phyloP scores from a whole-genome alignment of 164 flowering plant genomes.

The Aristolochia californica region DNA sequence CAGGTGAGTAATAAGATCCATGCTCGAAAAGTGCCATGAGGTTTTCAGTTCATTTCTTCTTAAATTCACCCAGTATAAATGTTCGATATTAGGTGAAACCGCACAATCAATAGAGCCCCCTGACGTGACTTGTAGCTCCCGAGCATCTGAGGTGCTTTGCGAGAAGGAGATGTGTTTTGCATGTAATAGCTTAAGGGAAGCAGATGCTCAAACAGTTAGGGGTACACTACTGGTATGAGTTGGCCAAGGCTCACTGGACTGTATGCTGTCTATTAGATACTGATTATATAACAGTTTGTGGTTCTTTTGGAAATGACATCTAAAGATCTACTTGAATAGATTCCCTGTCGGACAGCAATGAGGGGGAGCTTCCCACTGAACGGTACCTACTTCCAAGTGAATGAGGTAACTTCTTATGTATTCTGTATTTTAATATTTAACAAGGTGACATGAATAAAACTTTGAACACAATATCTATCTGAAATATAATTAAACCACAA shows the following conservation, averaged over 20 bases:
- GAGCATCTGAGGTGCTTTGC: constrained; percentile 37
- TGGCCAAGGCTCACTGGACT: neutral
- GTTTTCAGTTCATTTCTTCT: too few relatives aligned
- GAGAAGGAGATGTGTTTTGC: constrained; percentile 48
- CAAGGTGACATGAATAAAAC: too few relatives aligned
- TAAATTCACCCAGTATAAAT: neutral
- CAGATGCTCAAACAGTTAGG: constrained; percentile 54
- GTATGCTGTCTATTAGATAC: neutral
- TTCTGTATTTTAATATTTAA: neutral
- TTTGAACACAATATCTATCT: too few relatives aligned
- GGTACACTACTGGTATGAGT: constrained; percentile 70
- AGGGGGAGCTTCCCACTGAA: constrained; percentile 92
- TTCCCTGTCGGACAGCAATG: constrained; percentile 89
- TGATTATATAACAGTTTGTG: neutral
- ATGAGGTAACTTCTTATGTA: constrained; percentile 53
- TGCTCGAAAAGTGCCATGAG: too few relatives aligned
- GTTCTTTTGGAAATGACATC: neutral
- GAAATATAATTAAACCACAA: neutral
- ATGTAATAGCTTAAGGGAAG: constrained; percentile 65
- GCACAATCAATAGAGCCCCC: constrained; percentile 68
- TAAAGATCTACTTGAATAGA: constrained; percentile 31
- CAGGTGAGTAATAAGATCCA: constrained; percentile 40
- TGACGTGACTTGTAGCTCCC: constrained; percentile 35
- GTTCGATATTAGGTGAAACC: constrained; percentile 64
- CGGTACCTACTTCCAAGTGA: constrained; percentile 98